phyloP scores from a whole-genome alignment of 73 alveolate genomes.

The Breviolum minutum region DNA sequence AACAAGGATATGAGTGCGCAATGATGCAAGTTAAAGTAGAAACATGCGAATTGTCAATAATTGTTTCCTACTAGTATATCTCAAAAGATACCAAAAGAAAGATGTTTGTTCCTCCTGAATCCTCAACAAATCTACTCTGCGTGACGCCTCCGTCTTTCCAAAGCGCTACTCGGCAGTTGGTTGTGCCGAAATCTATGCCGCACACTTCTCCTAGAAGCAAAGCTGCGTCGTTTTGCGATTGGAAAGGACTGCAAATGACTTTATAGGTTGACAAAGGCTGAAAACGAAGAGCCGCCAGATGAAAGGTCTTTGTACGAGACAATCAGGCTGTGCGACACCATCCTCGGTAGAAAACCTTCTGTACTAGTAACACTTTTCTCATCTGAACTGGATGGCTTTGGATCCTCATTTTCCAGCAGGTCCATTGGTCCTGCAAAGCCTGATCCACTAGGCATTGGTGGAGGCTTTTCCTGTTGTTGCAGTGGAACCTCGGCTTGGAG shows the following conservation, averaged over 20 bases:
- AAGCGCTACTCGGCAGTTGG: conserved; percentile 39
- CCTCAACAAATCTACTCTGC: neutral
- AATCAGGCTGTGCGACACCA: too few relatives aligned
- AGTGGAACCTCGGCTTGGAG: neutral
- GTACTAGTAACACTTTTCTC: neutral
- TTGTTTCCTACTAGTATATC: neutral
- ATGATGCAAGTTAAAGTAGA: neutral
- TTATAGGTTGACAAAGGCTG: neutral
- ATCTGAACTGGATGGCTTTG: neutral
- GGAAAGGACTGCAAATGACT: neutral
- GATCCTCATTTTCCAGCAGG: neutral
- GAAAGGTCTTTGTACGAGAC: too few relatives aligned
- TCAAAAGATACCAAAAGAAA: neutral
- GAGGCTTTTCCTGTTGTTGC: neutral
- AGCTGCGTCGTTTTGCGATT: neutral
- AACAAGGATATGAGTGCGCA: neutral
- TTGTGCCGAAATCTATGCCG: conserved; percentile 51
- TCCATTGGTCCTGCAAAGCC: neutral
- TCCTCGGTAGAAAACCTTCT: too few relatives aligned
- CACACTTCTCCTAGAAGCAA: conserved; percentile 1
- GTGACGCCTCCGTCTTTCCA: neutral
- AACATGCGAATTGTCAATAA: neutral
- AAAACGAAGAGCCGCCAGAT: neutral
- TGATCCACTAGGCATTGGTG: neutral
- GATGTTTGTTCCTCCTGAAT: neutral